Conservation (phyloP, 495 filamentous ascomycete genomes). For the Hyaloscypha variabilis region DNA sequence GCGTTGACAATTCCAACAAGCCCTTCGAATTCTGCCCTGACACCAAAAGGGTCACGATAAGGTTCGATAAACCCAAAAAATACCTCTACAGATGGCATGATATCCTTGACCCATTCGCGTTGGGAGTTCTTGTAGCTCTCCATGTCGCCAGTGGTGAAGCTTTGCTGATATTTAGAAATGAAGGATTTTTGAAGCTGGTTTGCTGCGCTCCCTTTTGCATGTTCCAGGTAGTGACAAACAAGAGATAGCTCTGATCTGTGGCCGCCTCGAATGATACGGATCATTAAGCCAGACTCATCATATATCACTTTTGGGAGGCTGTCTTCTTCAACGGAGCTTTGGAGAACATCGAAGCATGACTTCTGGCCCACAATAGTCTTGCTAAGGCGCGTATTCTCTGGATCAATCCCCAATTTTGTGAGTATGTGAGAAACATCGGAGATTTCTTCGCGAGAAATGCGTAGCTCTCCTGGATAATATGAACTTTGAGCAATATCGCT, state of each 20-base stretch:
- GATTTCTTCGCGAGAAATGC: slow-evolving; percentile 29
- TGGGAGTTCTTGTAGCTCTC: slow-evolving; percentile 41
- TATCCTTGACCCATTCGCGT: slow-evolving; percentile 45
- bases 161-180: slow-evolving; percentile 35
- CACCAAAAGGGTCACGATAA: slow-evolving; percentile 49
- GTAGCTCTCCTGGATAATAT: slow-evolving; percentile 26
- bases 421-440: slow-evolving; percentile 22
- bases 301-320: slow-evolving; percentile 21
- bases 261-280: slow-evolving; percentile 6
- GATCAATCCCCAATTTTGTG: slow-evolving; percentile 22
- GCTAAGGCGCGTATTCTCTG: slow-evolving; percentile 33
- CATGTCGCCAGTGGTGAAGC: slow-evolving; percentile 42
- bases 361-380: slow-evolving; percentile 18
- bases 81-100: slow-evolving; percentile 42
- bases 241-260: slow-evolving; percentile 6
- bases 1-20: slow-evolving; percentile 46
- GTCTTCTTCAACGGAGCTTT: slow-evolving; percentile 10
- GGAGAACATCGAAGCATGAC: slow-evolving; percentile 5
- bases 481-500: slow-evolving; percentile 24
- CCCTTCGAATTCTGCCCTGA: slow-evolving; percentile 49
- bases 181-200: slow-evolving; percentile 36
- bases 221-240: slow-evolving; percentile 2
- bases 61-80: slow-evolving; percentile 53
- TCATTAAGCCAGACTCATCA: not conserved
- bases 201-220: slow-evolving; percentile 35